Evolutionary conservation across 768 basidiomycete species (phyloP).

Genomic region (Lactarius indigo): DNA sequence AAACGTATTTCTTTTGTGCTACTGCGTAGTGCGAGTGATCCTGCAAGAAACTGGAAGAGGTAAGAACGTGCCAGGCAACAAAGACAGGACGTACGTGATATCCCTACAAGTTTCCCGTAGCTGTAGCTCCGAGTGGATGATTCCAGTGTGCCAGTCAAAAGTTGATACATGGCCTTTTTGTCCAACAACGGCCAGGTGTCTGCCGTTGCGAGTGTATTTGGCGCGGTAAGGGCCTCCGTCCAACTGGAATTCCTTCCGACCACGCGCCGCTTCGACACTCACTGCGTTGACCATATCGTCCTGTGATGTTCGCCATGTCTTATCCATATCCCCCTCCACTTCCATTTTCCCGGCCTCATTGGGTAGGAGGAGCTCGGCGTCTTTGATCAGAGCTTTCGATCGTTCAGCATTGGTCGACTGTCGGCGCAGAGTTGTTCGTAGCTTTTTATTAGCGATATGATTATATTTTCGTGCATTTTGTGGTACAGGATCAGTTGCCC

Average conservation of each 20-base stretch:
- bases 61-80: constrained; percentile 1
- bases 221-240: constrained; percentile 84
- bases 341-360: constrained; percentile 73
- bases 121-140: constrained; percentile 83
- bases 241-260: constrained; percentile 73
- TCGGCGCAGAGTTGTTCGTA: constrained; percentile 63
- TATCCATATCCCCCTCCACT: constrained; percentile 75
- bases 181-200: constrained; percentile 85
- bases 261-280: constrained; percentile 71
- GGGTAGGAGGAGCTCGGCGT: constrained; percentile 67
- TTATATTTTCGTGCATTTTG: constrained; percentile 47
- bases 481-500: constrained; percentile 44
- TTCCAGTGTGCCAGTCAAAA: constrained; percentile 90
- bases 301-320: constrained; percentile 87
- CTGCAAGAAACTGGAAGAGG: constrained; percentile 68
- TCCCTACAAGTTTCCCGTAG: constrained; percentile 88
- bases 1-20: constrained; percentile 94
- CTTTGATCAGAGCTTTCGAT: constrained; percentile 57
- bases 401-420: constrained; percentile 61
- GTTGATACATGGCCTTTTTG: constrained; percentile 83
- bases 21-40: constrained; percentile 93
- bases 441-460: constrained; percentile 71
- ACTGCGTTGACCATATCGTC: constrained; percentile 64
- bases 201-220: constrained; percentile 87
- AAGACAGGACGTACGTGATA: constrained; percentile 62